Evolutionary conservation across 768 basidiomycete genomes (phyloP).

Genomic region (Tricholomella constricta): DNA sequence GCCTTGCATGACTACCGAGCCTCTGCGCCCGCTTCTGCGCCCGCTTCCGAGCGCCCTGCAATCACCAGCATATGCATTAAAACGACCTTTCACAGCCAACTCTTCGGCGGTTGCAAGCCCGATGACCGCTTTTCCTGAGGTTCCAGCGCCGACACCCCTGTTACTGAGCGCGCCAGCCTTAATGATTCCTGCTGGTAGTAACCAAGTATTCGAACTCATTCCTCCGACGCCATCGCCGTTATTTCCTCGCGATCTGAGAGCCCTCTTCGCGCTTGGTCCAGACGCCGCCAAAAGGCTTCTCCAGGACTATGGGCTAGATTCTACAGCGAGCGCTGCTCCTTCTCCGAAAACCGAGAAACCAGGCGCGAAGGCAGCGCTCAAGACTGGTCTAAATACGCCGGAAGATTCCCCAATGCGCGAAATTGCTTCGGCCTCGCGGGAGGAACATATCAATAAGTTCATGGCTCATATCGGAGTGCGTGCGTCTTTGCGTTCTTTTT

Average conservation of each 20-base stretch:
- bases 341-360: slow-evolving; percentile 29
- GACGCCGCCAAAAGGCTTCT: slow-evolving; percentile 42
- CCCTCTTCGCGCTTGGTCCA: slow-evolving; percentile 45
- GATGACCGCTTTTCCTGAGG: slow-evolving; percentile 28
- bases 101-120: slow-evolving; percentile 29
- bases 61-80: slow-evolving; percentile 37
- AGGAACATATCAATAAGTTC: slow-evolving; percentile 44
- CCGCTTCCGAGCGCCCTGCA: slow-evolving; percentile 51
- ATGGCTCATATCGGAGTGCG: slow-evolving; percentile 51
- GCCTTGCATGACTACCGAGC: slow-evolving; percentile 36
- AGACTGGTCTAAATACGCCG: slow-evolving; percentile 8
- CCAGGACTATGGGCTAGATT: slow-evolving; percentile 45
- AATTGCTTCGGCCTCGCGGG: slow-evolving; percentile 25
- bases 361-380: slow-evolving; percentile 7
- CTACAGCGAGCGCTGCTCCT: slow-evolving; percentile 21
- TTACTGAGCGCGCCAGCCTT: not conserved
- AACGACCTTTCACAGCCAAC: slow-evolving; percentile 16
- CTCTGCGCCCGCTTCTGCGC: slow-evolving; percentile 51
- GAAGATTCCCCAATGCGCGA: slow-evolving; percentile 11
- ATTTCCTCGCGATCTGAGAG: slow-evolving; percentile 49
- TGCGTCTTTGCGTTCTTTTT: slow-evolving; percentile 21
- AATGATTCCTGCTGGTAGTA: slow-evolving; percentile 3
- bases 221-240: slow-evolving; percentile 43
- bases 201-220: slow-evolving; percentile 18
- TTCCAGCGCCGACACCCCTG: slow-evolving; percentile 20